phyloP scores from a whole-genome alignment of 306 rosid species.

The cucumber (Cucumis sativus) region DNA sequence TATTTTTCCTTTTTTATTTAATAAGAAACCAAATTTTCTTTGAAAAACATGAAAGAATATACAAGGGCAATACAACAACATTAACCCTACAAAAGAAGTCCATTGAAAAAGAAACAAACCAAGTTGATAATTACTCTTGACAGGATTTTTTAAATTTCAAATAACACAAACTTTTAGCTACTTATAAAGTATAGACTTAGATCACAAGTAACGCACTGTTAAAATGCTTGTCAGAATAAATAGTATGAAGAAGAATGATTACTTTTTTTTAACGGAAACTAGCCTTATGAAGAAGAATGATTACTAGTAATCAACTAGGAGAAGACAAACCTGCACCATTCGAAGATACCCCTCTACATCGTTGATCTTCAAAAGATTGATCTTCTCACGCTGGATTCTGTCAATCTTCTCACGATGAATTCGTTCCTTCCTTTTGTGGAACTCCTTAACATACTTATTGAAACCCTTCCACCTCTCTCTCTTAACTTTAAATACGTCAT shows the following conservation, averaged over 20 bases:
- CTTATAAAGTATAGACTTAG: neutral
- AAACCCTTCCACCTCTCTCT: conserved; percentile 91
- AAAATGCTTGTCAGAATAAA: neutral
- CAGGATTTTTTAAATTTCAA: neutral
- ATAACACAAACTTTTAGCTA: neutral
- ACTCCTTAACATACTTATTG: conserved; percentile 84
- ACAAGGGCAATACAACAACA: neutral
- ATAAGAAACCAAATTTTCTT: neutral
- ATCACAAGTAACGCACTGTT: neutral
- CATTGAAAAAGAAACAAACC: neutral
- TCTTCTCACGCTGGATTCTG: conserved; percentile 96
- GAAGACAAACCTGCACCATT: conserved; percentile 84
- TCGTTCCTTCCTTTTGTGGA: conserved; percentile 93
- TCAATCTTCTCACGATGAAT: conserved; percentile 97
- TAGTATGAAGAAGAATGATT: neutral
- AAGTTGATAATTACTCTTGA: neutral
- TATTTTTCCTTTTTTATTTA: too few species aligned
- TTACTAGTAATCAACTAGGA: conserved; percentile 1
- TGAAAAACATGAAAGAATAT: neutral
- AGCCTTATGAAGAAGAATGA: neutral
- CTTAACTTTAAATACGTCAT: conserved; percentile 78
- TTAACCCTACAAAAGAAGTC: neutral
- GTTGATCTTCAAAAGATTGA: conserved; percentile 90
- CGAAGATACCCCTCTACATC: conserved; percentile 98
- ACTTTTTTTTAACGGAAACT: too few species aligned